A percentile compares a stretch with the other conserved stretches of the same genome.
phyloP scores from a whole-genome alignment of 2,329 filamentous ascomycete genomes.

The Alternaria novae-zelandiae region DNA sequence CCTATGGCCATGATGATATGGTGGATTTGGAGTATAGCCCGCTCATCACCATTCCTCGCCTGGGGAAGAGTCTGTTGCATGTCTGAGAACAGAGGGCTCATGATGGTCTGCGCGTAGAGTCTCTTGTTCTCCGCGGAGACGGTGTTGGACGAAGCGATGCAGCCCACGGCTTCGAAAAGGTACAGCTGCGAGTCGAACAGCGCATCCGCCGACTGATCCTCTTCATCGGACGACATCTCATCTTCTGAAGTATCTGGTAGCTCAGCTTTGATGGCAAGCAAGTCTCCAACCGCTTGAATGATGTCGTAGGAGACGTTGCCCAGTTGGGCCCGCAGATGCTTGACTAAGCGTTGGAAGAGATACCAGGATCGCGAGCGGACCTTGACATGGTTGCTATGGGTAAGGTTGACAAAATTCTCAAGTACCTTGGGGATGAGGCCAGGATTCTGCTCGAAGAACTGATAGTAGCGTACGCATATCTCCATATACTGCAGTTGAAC shows the following conservation, averaged over 20 bases:
- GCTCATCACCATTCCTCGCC: conserved; percentile 81
- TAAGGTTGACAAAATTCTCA: conserved; percentile 88
- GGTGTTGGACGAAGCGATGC: conserved; percentile 80
- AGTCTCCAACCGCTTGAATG: conserved; percentile 85
- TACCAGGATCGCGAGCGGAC: conserved; percentile 96
- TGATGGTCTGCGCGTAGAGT: conserved; percentile 82
- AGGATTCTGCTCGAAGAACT: conserved; percentile 87
- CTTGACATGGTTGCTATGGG: conserved; percentile 85
- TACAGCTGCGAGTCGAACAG: conserved; percentile 91
- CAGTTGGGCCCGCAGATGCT: conserved; percentile 81
- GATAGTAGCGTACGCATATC: conserved; percentile 91
- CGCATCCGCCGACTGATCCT: conserved; percentile 86
- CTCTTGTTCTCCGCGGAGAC: conserved; percentile 86
- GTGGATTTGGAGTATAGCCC: conserved; percentile 86
- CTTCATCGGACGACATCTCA: conserved; percentile 94
- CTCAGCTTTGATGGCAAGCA: conserved; percentile 90
- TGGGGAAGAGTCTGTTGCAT: conserved; percentile 79
- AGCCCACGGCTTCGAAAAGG: conserved; percentile 92
- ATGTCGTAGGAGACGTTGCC: conserved; percentile 90
- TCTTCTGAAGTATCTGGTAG: conserved; percentile 78
- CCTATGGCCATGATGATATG: conserved; percentile 96
- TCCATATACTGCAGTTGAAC: conserved; percentile 98
- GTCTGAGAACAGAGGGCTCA: conserved; percentile 88
- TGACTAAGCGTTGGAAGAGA: conserved; percentile 90
- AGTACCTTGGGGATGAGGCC: conserved; percentile 84